Evolutionary conservation across 768 basidiomycete species (phyloP), one percentile per base, ranked within the genome.

Genomic region (Hemileccinum rubropunctum): DNA sequence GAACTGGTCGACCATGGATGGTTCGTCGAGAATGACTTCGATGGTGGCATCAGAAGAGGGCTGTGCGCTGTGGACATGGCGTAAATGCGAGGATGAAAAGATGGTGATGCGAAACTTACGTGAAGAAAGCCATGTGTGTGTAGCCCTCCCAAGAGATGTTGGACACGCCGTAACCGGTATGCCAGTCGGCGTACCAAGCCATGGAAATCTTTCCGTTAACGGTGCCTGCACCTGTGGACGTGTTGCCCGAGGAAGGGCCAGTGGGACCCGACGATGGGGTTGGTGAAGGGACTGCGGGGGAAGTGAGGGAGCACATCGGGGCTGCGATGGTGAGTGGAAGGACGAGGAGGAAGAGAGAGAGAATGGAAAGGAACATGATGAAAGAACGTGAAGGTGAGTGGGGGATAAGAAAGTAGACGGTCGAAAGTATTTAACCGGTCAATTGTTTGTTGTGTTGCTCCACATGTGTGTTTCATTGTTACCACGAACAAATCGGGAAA

Each of bases 181-280:
- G 82, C 82, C 82, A 91, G 39, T 82, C 81, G 26, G 86, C 81
- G 57, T 75, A 88, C 86, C 87, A 90, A 14, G 82, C 74, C 41
- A 78, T 71, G n/a, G 82, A 73, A 14, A 84, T 71, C 42, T 40
- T 53, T 6, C 65, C 61, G 51, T 23, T 58, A 2, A 30, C 28
- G 56, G 62, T 56, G 57, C 60, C 62, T 15, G 58, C 57, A 47
- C 58, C 52, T 1, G 58, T 51, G 32, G 62, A 45, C 3, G 56
- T 33, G 38, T 52, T 57, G 3, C 56, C 55, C 1, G 64, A 14
- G 11, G 56, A 32, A 15, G 57, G 28, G 28, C 9, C 2, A 12
- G 17, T 7, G 60, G 28, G 4, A 49, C 3, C 6, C 23, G 23
- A 6, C 3, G 23, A 37, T 3, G 52, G 28, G 0, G 48, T 11